Base-by-base conservation (phyloP, 2,329 filamentous ascomycete genomes). In the Colletotrichum cereale region DNA sequence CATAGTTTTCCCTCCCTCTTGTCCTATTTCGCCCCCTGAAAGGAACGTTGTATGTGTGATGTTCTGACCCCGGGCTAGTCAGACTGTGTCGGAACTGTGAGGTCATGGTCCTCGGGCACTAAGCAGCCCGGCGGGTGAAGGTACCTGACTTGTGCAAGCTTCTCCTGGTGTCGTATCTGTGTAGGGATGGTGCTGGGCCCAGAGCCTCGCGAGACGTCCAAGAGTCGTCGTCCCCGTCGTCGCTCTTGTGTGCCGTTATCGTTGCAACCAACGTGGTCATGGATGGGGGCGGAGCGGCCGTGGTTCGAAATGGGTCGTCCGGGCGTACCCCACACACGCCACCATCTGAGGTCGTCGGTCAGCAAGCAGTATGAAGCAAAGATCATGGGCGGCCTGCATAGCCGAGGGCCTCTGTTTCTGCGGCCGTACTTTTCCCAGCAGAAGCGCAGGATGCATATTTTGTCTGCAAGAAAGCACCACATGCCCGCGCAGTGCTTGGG, bases 391-490 rank as follows among this genome's bases (percentile, higher is more conserved):
- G 65, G 63, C 74, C 75, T 82, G 80, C 80, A 82, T 82, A 82
- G 74, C 80, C 79, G 80, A 81, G 78, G 80, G 80, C 74, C 79
- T 78, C 78, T 77, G 73, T 75, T 78, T 79, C 78, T 81, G 80
- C 80, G 78, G 74, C 79, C 78, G 73, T 40, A 71, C 55, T 29
- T 64, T 64, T 68, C 69, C 72, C 70, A 70, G 63, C 34, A 58
- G 66, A 74, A 70, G 72, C 69, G 66, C 73, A 64, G 66, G 63
- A 63, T 72, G 72, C 72, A 74, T 74, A 73, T 64, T 48, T 31
- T 57, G 44, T 72, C 58, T 62, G 69, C 68, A 68, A 66, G 40
- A 44, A 62, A 36, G 63, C 60, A 56, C 58, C 68, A 71, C 47
- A 67, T 68, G 68, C 31, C 56, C 63, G 53, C 55, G 40, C 44